Percentiles rank a stretch among this genome's conserved stretches.
phyloP scores from a whole-genome alignment of 495 filamentous ascomycete genomes.

The Rusavskia elegans region DNA sequence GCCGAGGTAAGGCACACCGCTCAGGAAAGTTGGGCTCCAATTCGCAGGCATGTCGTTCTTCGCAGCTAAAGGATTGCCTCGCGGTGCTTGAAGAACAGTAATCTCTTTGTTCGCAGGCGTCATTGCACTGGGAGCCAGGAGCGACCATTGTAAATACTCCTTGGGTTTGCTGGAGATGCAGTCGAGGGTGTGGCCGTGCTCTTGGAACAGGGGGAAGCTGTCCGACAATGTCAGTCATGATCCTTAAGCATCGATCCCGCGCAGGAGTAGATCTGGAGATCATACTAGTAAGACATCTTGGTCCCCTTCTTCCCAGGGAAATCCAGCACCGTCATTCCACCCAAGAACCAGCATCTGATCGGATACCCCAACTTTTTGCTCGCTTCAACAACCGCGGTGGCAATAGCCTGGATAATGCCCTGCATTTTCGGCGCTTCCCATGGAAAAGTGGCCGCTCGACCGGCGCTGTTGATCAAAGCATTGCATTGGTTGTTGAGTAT shows the following conservation, averaged over 20 bases:
- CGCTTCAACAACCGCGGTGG: constrained; percentile 14
- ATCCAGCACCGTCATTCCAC: constrained; percentile 14
- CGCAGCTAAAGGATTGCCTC: constrained; percentile 10
- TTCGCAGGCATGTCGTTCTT: constrained; percentile 10
- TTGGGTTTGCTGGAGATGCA: constrained; percentile 11
- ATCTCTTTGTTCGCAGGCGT: constrained; percentile 9
- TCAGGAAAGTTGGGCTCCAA: constrained; percentile 3
- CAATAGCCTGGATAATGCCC: constrained; percentile 17
- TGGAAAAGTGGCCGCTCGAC: constrained; percentile 14
- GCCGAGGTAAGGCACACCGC: constrained; percentile 12
- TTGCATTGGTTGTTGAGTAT: constrained; percentile 20
- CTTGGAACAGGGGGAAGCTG: constrained; percentile 14
- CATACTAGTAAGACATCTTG: constrained; percentile 18
- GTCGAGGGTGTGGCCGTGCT: constrained; percentile 16
- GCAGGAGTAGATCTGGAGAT: not conserved
- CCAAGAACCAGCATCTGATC: constrained; percentile 20
- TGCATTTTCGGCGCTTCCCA: constrained; percentile 14
- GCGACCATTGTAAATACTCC: constrained; percentile 18
- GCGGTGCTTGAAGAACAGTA: constrained; percentile 8
- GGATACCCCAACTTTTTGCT: constrained; percentile 13
- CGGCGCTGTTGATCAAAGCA: constrained; percentile 25
- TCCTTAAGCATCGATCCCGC: not conserved
- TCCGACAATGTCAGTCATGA: not conserved
- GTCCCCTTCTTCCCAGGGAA: constrained; percentile 11
- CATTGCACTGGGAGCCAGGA: constrained; percentile 17